A percentile compares a stretch with the other conserved stretches of the same genome.
Conservation (phyloP, 768 basidiomycete genomes). For the Chalciporus chontae region DNA sequence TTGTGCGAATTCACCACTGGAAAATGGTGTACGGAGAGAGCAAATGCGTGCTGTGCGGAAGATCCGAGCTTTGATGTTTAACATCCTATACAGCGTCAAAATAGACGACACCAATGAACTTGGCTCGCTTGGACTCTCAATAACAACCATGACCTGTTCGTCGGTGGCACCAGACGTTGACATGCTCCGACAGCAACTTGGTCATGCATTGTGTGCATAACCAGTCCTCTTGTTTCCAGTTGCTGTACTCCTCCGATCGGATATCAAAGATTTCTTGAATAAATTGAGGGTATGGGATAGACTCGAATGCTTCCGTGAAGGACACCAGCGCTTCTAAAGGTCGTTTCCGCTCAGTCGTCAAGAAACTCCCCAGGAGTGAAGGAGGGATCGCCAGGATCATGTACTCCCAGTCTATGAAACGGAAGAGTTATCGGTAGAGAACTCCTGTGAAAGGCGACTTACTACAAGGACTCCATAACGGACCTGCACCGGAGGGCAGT, state of each 20-base stretch:
- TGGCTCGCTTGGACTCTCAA: too few relatives aligned
- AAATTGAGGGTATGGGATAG: conserved; percentile 10
- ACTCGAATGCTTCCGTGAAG: conserved; percentile 3
- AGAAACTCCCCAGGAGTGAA: background rate
- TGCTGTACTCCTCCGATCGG: conserved; percentile 14
- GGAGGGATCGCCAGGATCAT: conserved; percentile 6
- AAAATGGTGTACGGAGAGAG: too few relatives aligned
- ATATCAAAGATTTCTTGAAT: conserved; percentile 18
- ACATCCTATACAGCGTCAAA: too few relatives aligned
- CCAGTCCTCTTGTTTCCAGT: conserved; percentile 31
- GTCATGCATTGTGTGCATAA: conserved; percentile 31
- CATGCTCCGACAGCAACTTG: conserved; percentile 13
- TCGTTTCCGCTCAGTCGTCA: conserved; percentile 4
- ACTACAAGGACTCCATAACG: conserved; percentile 29
- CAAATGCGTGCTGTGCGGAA: too few relatives aligned
- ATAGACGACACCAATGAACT: too few relatives aligned
- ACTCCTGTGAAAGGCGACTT: conserved; percentile 4
- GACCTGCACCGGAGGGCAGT: conserved; percentile 12
- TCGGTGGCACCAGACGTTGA: conserved; percentile 13
- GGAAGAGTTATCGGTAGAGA: background rate
- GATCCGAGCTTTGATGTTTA: too few relatives aligned
- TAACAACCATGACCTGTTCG: background rate
- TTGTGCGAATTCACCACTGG: too few relatives aligned
- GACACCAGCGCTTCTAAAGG: conserved; percentile 4
- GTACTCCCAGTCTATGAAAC: conserved; percentile 17